Conservation (phyloP, 2,329 filamentous ascomycete genomes). For the Decorospora gaudefroyi region DNA sequence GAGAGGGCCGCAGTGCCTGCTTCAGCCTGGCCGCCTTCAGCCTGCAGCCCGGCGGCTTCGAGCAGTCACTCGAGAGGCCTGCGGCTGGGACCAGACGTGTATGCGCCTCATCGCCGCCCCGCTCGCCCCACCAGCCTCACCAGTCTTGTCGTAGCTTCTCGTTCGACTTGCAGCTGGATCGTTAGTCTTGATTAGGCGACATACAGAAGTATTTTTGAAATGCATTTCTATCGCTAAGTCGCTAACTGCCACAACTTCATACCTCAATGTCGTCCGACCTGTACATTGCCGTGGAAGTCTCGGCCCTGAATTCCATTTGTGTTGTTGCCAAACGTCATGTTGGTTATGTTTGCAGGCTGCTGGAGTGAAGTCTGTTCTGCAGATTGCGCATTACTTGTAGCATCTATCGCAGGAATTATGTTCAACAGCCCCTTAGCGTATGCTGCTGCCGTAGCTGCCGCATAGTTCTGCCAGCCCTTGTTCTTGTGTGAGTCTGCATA, state of each 20-base stretch:
- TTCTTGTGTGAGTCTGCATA: constrained; percentile 28
- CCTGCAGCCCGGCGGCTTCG: no score
- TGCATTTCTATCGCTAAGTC: not conserved
- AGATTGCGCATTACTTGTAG: constrained; percentile 2
- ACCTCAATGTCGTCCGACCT: not conserved
- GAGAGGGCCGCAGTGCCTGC: not conserved
- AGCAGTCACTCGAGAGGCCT: no score
- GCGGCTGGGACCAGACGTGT: no score
- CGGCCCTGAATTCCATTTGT: not conserved
- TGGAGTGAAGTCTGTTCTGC: constrained; percentile 1
- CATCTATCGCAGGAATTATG: constrained; percentile 6
- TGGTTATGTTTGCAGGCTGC: constrained; percentile 3
- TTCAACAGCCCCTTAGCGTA: constrained; percentile 8
- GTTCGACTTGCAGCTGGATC: not conserved
- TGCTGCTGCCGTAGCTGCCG: constrained; percentile 11
- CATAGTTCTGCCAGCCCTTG: constrained; percentile 10
- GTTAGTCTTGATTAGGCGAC: not conserved
- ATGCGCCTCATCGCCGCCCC: not conserved
- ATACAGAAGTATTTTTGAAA: not conserved
- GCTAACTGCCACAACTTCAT: not conserved
- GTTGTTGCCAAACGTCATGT: constrained; percentile 12
- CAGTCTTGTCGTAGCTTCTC: not conserved
- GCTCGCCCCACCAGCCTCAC: not conserved
- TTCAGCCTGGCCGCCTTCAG: not conserved
- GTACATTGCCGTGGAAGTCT: constrained; percentile 1